Evolutionary conservation across 1,284 basidiomycete genomes (phyloP).

Genomic region (Naganishia cerealis): DNA sequence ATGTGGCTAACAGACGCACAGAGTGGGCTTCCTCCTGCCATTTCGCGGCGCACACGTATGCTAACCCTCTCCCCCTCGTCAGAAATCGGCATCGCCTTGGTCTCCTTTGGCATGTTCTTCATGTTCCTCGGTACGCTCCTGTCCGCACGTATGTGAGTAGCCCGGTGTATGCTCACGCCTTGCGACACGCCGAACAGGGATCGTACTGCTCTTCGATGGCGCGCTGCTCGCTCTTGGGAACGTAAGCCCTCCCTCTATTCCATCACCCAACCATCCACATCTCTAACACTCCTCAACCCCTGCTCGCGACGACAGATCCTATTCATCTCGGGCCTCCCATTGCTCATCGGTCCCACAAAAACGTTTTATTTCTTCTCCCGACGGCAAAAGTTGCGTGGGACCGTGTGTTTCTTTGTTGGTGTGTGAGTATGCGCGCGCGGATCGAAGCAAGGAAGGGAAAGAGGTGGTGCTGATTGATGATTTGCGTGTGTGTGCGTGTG

Average conservation of each 20-base stretch:
- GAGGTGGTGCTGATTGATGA: background rate
- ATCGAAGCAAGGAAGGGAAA: background rate
- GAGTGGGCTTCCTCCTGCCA: slow-evolving; percentile 30
- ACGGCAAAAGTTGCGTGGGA: slow-evolving; percentile 93
- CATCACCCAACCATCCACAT: background rate
- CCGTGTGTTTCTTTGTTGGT: slow-evolving; percentile 83
- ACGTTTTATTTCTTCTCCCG: slow-evolving; percentile 98
- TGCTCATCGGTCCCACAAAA: slow-evolving; percentile 93
- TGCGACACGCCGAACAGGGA: slow-evolving; percentile 54
- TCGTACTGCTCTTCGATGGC: slow-evolving; percentile 95
- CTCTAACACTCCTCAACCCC: background rate
- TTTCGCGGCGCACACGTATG: background rate
- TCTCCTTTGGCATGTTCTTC: slow-evolving; percentile 94
- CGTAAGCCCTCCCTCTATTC: slow-evolving; percentile 56
- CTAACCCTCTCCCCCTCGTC: background rate
- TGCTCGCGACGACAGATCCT: slow-evolving; percentile 64
- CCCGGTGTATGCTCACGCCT: background rate
- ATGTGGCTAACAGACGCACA: slow-evolving; percentile 41
- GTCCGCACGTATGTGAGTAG: background rate
- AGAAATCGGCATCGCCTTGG: slow-evolving; percentile 96
- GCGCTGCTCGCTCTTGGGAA: slow-evolving; percentile 96
- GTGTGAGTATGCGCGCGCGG: slow-evolving; percentile 57
- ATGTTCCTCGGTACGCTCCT: slow-evolving; percentile 71
- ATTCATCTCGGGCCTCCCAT: slow-evolving; percentile 84
- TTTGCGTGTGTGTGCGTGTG: background rate